A percentile compares a stretch with the other conserved stretches of the same genome.
Evolutionary conservation across 2,329 filamentous ascomycete species (phyloP).

Genomic region (Pyrenochaeta sp.): DNA sequence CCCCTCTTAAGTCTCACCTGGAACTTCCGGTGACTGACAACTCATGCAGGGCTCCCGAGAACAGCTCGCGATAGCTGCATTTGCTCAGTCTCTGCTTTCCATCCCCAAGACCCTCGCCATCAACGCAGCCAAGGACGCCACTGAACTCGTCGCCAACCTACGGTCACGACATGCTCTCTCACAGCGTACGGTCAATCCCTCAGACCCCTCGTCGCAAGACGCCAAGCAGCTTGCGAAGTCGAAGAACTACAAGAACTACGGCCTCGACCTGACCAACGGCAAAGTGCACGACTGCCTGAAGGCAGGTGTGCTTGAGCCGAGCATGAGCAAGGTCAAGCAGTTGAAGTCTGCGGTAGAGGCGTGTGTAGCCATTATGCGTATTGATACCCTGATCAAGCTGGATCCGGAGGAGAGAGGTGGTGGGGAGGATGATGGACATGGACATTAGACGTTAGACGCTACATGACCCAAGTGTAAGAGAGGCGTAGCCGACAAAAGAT

Average conservation of each 20-base stretch:
- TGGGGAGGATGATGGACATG: conserved; percentile 82
- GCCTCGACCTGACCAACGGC: conserved; percentile 86
- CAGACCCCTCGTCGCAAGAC: conserved; percentile 71
- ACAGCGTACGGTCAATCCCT: conserved; percentile 78
- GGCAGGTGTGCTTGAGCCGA: conserved; percentile 93
- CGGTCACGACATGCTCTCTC: conserved; percentile 93
- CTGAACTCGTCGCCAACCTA: conserved; percentile 93
- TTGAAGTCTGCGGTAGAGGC: conserved; percentile 98
- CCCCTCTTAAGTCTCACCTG: neutral
- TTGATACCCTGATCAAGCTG: conserved; percentile 97
- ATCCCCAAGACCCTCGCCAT: conserved; percentile 97
- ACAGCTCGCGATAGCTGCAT: conserved; percentile 97
- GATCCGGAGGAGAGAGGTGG: conserved; percentile 83
- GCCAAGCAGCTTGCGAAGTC: conserved; percentile 90
- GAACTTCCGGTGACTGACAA: conserved; percentile 10
- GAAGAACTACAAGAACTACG: conserved; percentile 99
- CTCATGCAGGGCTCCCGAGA: conserved; percentile 77
- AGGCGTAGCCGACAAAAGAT: conserved; percentile 5
- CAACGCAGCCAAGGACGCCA: conserved; percentile 96
- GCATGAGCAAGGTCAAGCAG: conserved; percentile 97
- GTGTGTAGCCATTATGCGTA: conserved; percentile 98
- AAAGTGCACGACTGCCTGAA: conserved; percentile 94
- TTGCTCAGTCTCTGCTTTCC: conserved; percentile 90
- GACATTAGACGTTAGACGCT: conserved; percentile 68
- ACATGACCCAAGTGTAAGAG: neutral